Conservation (phyloP, 768 basidiomycete genomes). For the Fibroporia radiculosa region DNA sequence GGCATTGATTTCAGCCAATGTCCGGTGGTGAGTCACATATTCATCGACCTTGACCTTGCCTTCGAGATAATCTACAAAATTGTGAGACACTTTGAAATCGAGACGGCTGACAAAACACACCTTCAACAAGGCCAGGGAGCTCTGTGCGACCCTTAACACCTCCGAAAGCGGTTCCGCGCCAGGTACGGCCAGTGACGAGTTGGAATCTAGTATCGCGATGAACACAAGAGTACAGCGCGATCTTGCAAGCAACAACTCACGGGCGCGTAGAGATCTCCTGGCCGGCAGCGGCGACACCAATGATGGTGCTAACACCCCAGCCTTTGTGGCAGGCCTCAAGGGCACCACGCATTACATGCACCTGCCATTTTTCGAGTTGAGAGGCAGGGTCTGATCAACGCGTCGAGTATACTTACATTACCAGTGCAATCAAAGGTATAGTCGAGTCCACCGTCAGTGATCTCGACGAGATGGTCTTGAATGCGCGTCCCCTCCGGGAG, state of each 20-base stretch:
- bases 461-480: constrained; percentile 82
- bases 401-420: constrained; percentile 45
- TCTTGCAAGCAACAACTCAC: constrained; percentile 14
- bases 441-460: constrained; percentile 95
- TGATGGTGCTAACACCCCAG: constrained; percentile 94
- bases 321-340: constrained; percentile 99
- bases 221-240: too few species aligned
- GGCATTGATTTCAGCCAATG: constrained; percentile 67
- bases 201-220: constrained; percentile 39
- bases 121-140: constrained; percentile 87
- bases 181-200: constrained; percentile 77
- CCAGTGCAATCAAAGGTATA: constrained; percentile 98
- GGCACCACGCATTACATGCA: constrained; percentile 89
- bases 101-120: constrained; percentile 31
- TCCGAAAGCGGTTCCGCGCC: constrained; percentile 95
- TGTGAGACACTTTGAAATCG: constrained; percentile 4
- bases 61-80: constrained; percentile 60
- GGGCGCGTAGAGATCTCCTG: constrained; percentile 51
- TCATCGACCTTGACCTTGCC: constrained; percentile 89
- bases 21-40: constrained; percentile 86
- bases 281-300: constrained; percentile 96
- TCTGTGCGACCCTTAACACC: constrained; percentile 98
- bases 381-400: neutral
- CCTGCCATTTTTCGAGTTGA: constrained; percentile 30
- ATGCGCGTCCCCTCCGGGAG: constrained; percentile 77